A percentile compares a stretch with the other conserved stretches of the same genome.
These are phyloP conservation scores for Trichoderma sp. DNA, from an alignment of 2,329 filamentous ascomycete species.

Conservation along the genomic window DNA sequence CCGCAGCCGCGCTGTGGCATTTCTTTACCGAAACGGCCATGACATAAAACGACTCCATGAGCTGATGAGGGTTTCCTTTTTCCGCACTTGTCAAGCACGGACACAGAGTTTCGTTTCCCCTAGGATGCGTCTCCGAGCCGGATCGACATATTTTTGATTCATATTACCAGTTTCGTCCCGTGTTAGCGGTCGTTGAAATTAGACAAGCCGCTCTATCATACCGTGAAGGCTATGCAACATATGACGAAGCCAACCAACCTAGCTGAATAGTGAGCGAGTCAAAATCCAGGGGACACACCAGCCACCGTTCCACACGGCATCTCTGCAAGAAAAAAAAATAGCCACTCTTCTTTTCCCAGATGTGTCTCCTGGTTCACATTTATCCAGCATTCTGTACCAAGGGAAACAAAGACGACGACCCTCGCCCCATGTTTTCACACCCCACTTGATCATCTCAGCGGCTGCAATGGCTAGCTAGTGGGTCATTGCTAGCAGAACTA, in stretches of 20 bases:
- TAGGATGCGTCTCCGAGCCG: background rate
- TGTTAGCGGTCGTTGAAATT: background rate
- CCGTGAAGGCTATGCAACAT: background rate
- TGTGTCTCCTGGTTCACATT: background rate
- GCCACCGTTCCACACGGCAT: background rate
- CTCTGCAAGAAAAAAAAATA: background rate
- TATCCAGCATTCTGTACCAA: background rate
- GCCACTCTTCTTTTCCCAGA: background rate
- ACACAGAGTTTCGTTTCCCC: background rate
- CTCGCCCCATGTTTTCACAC: background rate
- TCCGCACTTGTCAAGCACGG: background rate
- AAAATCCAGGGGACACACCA: background rate
- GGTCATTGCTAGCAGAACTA: background rate
- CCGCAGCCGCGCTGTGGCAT: background rate
- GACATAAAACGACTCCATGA: background rate
- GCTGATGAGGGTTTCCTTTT: background rate
- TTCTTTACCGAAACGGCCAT: background rate
- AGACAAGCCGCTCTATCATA: background rate
- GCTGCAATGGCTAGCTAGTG: conserved; percentile 7
- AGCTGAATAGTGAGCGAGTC: background rate
- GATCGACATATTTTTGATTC: background rate
- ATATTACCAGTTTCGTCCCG: background rate
- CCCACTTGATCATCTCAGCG: conserved; percentile 1
- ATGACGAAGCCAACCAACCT: background rate
- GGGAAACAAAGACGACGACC: background rate